Conservation (phyloP, 768 basidiomycete genomes). For the Mycena galericulata region DNA sequence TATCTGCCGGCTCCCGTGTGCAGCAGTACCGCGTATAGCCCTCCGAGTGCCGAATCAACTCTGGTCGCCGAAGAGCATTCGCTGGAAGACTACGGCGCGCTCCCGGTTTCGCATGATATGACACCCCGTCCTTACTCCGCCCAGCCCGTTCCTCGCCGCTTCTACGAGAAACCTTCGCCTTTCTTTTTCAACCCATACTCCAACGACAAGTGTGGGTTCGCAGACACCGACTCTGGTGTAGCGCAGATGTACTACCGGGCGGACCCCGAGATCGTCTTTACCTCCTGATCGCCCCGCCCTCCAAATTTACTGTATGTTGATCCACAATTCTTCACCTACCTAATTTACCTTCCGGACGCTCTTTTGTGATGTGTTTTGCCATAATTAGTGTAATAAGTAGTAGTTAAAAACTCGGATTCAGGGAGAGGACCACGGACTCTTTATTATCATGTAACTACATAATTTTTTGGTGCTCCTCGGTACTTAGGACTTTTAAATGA, state of each 20-base stretch:
- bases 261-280: slow-evolving; percentile 25
- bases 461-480: slow-evolving; percentile 14
- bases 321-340: slow-evolving; percentile 15
- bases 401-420: not conserved
- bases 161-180: slow-evolving; percentile 37
- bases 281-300: slow-evolving; percentile 10
- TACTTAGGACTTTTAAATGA: slow-evolving; percentile 16
- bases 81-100: slow-evolving; percentile 37
- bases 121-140: slow-evolving; percentile 44
- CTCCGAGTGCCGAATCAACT: slow-evolving; percentile 14
- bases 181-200: slow-evolving; percentile 36
- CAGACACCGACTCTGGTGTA: slow-evolving; percentile 16
- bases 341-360: slow-evolving; percentile 28
- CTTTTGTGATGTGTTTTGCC: slow-evolving; percentile 23
- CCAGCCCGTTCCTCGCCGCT: slow-evolving; percentile 41
- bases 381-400: slow-evolving; percentile 23
- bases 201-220: slow-evolving; percentile 24
- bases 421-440: slow-evolving; percentile 24
- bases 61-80: slow-evolving; percentile 16
- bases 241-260: slow-evolving; percentile 27
- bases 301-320: slow-evolving; percentile 22
- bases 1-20: slow-evolving; percentile 22
- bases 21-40: slow-evolving; percentile 2
- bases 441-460: slow-evolving; percentile 22
- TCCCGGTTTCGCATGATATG: slow-evolving; percentile 41